A percentile compares a stretch with the other conserved stretches of the same genome.
phyloP scores from a whole-genome alignment of 208 protist species.

The Trypanosoma brucei region DNA sequence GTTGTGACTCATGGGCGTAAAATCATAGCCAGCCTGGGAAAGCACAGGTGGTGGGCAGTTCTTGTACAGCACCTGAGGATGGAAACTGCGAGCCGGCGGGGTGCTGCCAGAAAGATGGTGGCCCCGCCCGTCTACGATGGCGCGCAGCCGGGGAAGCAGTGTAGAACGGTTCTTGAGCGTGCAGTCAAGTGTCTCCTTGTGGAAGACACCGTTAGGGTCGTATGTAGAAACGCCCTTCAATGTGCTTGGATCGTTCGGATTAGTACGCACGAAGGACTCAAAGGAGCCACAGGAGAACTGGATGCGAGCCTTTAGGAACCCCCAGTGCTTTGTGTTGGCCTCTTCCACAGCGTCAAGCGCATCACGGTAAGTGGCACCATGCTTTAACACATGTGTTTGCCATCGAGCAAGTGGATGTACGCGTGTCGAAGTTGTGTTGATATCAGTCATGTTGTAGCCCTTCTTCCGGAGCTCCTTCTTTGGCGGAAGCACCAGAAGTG shows the following conservation, averaged over 20 bases:
- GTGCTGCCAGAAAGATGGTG: conserved; percentile 44
- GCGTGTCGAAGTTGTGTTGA: conserved; percentile 38
- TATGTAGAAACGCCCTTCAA: conserved; percentile 52
- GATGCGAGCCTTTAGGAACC: conserved; percentile 66
- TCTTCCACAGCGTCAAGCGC: conserved; percentile 59
- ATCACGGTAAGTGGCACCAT: conserved; percentile 60
- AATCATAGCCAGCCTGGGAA: conserved; percentile 80
- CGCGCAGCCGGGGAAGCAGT: conserved; percentile 53
- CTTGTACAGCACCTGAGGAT: conserved; percentile 70
- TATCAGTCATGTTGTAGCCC: conserved; percentile 56
- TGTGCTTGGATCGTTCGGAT: conserved; percentile 39
- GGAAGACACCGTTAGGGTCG: conserved; percentile 63
- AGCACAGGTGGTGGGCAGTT: conserved; percentile 72
- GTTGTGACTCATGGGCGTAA: conserved; percentile 79
- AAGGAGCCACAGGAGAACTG: conserved; percentile 69
- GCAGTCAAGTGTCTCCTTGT: conserved; percentile 35
- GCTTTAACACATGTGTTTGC: conserved; percentile 50
- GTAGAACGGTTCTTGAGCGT: conserved; percentile 26
- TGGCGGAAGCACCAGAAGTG: conserved; percentile 54
- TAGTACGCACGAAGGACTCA: conserved; percentile 62
- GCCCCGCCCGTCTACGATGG: conserved; percentile 50
- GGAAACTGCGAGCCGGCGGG: conserved; percentile 56
- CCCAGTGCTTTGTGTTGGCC: conserved; percentile 70
- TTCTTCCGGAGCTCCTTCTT: conserved; percentile 68
- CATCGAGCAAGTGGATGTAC: conserved; percentile 77